A percentile compares a stretch with the other conserved stretches of the same genome.
Conservation (phyloP, 208 protist species). For the Balamuthia mandrillaris region DNA sequence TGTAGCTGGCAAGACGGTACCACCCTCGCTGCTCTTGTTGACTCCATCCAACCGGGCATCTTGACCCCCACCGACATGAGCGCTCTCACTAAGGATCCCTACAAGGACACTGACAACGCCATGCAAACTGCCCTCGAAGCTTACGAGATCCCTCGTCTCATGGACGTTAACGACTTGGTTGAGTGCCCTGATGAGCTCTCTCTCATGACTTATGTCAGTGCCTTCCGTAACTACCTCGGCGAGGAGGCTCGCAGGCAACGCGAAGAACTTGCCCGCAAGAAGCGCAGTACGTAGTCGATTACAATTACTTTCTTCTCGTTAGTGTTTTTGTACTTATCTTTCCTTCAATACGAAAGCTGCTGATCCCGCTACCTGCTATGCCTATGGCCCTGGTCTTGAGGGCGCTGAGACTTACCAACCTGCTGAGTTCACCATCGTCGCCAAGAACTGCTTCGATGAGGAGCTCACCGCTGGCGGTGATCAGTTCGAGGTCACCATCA, state of each 20-base stretch:
- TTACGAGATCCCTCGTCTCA: constrained; percentile 37
- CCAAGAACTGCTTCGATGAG: constrained; percentile 59
- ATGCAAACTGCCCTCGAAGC: constrained; percentile 46
- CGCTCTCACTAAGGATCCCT: constrained; percentile 25
- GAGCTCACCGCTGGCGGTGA: constrained; percentile 58
- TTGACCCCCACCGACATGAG: constrained; percentile 40
- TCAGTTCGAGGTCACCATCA: constrained; percentile 49
- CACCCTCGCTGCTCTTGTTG: constrained; percentile 45
- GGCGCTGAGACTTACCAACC: constrained; percentile 34
- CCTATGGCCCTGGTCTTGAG: constrained; percentile 45
- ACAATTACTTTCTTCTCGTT: no score
- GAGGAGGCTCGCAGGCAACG: constrained; percentile 16
- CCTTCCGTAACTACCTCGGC: constrained; percentile 55
- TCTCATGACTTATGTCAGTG: constrained; percentile 63
- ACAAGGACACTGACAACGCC: constrained; percentile 49
- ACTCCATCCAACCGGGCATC: constrained; percentile 53
- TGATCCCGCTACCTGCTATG: constrained; percentile 28
- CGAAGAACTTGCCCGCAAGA: constrained; percentile 44
- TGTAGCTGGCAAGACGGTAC: constrained; percentile 53
- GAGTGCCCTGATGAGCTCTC: constrained; percentile 60
- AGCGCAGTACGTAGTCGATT: no score
- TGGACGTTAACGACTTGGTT: constrained; percentile 56
- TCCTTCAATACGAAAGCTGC: no score
- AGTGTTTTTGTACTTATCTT: no score
- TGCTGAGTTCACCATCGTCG: constrained; percentile 58